These are phyloP conservation scores for Phyllosticta citrichinensis DNA, from an alignment of 2,329 filamentous ascomycete genomes.

Conservation along the genomic window DNA sequence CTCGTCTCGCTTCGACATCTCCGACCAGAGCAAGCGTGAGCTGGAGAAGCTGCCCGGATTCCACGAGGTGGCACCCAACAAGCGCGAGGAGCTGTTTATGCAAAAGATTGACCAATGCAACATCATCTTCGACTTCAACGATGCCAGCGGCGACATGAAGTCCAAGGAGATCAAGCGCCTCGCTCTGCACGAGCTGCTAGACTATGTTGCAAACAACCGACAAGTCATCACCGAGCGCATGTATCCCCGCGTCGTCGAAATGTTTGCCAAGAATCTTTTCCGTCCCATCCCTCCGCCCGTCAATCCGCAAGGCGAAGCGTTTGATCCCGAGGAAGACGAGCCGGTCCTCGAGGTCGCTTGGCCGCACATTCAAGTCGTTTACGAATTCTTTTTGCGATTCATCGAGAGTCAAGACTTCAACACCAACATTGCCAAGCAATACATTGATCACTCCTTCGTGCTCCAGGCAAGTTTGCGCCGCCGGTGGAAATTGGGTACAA, in stretches of 20 bases:
- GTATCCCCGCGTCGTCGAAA: slow-evolving; percentile 96
- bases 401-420: slow-evolving; percentile 99
- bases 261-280: slow-evolving; percentile 99
- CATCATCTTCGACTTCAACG: slow-evolving; percentile 99
- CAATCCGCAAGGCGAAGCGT: slow-evolving; percentile 95
- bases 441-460: slow-evolving; percentile 97
- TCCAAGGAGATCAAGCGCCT: slow-evolving; percentile 98
- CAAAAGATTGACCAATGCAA: slow-evolving; percentile 99
- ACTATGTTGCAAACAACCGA: slow-evolving; percentile 97
- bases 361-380: slow-evolving; percentile 98
- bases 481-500: background rate
- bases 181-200: slow-evolving; percentile 87
- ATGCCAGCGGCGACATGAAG: slow-evolving; percentile 97
- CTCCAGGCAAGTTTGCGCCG: slow-evolving; percentile 48
- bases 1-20: slow-evolving; percentile 96
- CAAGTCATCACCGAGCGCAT: slow-evolving; percentile 98
- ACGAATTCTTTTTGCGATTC: slow-evolving; percentile 97
- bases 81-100: slow-evolving; percentile 96
- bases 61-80: slow-evolving; percentile 91
- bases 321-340: slow-evolving; percentile 97
- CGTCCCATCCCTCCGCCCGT: slow-evolving; percentile 93
- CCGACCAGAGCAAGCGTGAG: slow-evolving; percentile 77
- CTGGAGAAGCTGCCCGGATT: slow-evolving; percentile 96
- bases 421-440: slow-evolving; percentile 97
- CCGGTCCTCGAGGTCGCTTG: slow-evolving; percentile 96